Conservation (phyloP, 2,329 filamentous ascomycete species). For the Knufia petricola region DNA sequence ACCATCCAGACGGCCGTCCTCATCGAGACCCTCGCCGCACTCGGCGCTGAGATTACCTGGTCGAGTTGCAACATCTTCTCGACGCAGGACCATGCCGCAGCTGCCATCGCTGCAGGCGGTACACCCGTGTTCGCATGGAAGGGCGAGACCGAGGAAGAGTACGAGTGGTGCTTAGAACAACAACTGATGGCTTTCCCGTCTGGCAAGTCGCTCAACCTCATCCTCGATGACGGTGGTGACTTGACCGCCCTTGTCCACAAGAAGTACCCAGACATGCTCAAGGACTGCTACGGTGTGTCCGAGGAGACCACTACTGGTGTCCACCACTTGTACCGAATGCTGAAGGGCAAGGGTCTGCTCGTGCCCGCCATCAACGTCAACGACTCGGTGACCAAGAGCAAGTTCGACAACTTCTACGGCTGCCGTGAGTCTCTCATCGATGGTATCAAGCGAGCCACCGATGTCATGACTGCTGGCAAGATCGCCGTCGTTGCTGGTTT, state of each 20-base stretch:
- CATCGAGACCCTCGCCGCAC: constrained; percentile 89
- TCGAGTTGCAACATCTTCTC: constrained; percentile 99
- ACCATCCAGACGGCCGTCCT: constrained; percentile 99
- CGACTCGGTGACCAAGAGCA: constrained; percentile 99
- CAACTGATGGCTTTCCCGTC: constrained; percentile 96
- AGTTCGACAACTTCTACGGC: constrained; percentile 99
- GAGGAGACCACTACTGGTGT: constrained; percentile 99
- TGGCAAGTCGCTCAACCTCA: constrained; percentile 91
- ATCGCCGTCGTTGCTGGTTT: constrained; percentile 94
- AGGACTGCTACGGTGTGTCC: constrained; percentile 95
- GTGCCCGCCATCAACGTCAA: constrained; percentile 99
- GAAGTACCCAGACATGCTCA: constrained; percentile 98
- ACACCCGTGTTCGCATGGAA: constrained; percentile 80
- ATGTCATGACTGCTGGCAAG: constrained; percentile 99
- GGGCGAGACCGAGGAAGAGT: constrained; percentile 98
- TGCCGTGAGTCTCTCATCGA: constrained; percentile 98
- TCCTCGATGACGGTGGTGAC: constrained; percentile 97
- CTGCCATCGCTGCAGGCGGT: constrained; percentile 88
- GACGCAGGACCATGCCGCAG: constrained; percentile 95
- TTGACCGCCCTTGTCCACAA: constrained; percentile 90
- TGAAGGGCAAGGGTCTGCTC: constrained; percentile 81
- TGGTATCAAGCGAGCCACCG: constrained; percentile 99
- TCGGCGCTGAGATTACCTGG: constrained; percentile 98
- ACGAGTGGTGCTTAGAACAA: constrained; percentile 99
- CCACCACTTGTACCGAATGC: constrained; percentile 97